These are phyloP conservation scores for Epichloe elymi DNA, from an alignment of 2,329 filamentous ascomycete species.

Conservation along the genomic window DNA sequence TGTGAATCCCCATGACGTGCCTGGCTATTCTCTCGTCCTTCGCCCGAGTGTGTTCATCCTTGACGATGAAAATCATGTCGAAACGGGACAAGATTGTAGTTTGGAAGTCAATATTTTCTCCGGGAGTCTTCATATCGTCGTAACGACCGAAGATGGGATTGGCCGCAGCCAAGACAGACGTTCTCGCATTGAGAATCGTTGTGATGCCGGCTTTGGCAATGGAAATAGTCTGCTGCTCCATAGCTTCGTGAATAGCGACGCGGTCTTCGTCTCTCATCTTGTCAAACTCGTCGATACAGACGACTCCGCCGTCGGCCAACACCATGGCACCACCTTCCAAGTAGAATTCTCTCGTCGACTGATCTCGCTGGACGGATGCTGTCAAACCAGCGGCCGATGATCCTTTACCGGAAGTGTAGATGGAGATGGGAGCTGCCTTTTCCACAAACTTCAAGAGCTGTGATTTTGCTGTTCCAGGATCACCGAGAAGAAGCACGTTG, in stretches of 20 bases:
- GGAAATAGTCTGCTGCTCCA: constrained; percentile 99
- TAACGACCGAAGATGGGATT: constrained; percentile 98
- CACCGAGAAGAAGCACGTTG: constrained; percentile 90
- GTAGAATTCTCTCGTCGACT: constrained; percentile 88
- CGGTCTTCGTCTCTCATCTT: constrained; percentile 99
- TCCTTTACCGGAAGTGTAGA: constrained; percentile 97
- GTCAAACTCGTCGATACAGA: constrained; percentile 98
- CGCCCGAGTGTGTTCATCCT: constrained; percentile 79
- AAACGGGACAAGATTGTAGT: constrained; percentile 97
- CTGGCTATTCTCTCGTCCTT: constrained; percentile 89
- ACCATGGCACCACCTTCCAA: constrained; percentile 98
- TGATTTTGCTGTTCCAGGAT: constrained; percentile 95
- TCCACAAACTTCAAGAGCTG: constrained; percentile 96
- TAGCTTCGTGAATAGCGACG: constrained; percentile 97
- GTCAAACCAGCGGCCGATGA: constrained; percentile 96
- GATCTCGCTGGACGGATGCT: constrained; percentile 88
- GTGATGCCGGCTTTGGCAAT: constrained; percentile 98
- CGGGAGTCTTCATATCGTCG: constrained; percentile 93
- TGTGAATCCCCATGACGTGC: constrained; percentile 96
- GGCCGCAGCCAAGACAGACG: constrained; percentile 86
- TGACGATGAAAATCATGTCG: constrained; percentile 99
- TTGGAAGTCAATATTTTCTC: constrained; percentile 98
- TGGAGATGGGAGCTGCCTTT: constrained; percentile 89
- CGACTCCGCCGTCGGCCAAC: constrained; percentile 87
- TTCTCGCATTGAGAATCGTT: constrained; percentile 90